Evolutionary conservation across 306 rosid species (phyloP).

Genomic region (Erythrophleum fordii): DNA sequence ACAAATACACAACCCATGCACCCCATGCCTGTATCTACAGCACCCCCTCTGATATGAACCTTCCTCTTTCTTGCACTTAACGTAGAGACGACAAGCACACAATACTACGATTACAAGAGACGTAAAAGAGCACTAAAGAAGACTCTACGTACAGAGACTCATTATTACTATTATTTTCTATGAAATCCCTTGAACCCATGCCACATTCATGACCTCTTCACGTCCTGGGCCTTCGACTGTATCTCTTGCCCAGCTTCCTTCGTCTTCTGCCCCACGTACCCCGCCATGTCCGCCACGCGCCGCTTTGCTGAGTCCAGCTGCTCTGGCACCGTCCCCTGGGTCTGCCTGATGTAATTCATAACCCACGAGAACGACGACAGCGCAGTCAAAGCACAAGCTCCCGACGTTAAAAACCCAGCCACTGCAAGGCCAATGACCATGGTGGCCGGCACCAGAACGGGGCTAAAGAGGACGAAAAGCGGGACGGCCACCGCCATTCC

Average conservation of each 20-base stretch:
- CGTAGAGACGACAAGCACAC: background rate
- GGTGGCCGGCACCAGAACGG: conserved; percentile 73
- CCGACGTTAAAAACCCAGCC: conserved; percentile 55
- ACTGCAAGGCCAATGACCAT: conserved; percentile 54
- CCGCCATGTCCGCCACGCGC: conserved; percentile 59
- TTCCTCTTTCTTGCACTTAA: background rate
- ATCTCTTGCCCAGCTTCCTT: conserved; percentile 82
- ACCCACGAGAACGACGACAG: conserved; percentile 73
- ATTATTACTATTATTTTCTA: conserved; percentile 20
- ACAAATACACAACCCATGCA: background rate
- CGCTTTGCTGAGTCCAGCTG: conserved; percentile 58
- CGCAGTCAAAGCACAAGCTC: conserved; percentile 65
- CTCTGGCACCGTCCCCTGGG: conserved; percentile 46
- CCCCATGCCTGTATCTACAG: background rate
- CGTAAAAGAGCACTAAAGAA: background rate
- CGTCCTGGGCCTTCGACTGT: conserved; percentile 66
- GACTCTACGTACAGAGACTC: background rate
- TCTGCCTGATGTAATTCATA: conserved; percentile 42
- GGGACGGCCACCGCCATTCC: conserved; percentile 62
- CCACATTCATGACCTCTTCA: conserved; percentile 57
- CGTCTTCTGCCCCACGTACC: conserved; percentile 74
- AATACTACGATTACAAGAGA: background rate
- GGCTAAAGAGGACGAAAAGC: conserved; percentile 74
- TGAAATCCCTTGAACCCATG: background rate
- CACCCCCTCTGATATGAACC: background rate